Evolutionary conservation across 257 asterid genomes (phyloP).

Genomic region (Gentiana dahurica): DNA sequence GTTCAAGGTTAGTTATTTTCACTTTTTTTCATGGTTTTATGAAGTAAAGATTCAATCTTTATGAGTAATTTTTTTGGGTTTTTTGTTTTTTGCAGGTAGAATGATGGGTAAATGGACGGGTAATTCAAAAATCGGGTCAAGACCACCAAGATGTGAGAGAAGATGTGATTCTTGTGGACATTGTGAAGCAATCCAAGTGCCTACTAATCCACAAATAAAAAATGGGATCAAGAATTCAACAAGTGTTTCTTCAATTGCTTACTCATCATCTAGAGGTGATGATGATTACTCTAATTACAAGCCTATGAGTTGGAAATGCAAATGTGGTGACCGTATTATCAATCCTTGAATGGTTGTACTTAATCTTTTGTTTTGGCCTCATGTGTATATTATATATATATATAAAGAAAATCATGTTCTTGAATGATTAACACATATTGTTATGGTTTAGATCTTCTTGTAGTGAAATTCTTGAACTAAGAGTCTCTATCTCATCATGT

Average conservation of each 20-base stretch:
- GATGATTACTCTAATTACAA: constrained; percentile 49
- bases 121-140: constrained; percentile 55
- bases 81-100: constrained; percentile 37
- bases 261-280: constrained; percentile 15
- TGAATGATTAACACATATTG: not conserved
- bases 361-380: not conserved
- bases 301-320: constrained; percentile 98
- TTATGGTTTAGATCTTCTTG: too few species aligned
- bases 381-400: too few species aligned
- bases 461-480: not conserved
- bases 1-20: constrained; percentile 34
- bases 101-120: constrained; percentile 13
- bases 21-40: not conserved
- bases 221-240: constrained; percentile 19
- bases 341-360: constrained; percentile 36
- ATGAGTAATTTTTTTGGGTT: not conserved
- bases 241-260: constrained; percentile 8
- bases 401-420: not conserved
- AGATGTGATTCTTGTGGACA: constrained; percentile 49
- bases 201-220: constrained; percentile 43
- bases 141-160: constrained; percentile 76
- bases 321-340: constrained; percentile 72
- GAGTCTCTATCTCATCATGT: not conserved
- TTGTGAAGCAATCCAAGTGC: constrained; percentile 88
- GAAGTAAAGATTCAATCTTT: not conserved